These are phyloP conservation scores for Colletotrichum gloeosporioides DNA, from an alignment of 2,329 filamentous ascomycete species.

Conservation along the genomic window DNA sequence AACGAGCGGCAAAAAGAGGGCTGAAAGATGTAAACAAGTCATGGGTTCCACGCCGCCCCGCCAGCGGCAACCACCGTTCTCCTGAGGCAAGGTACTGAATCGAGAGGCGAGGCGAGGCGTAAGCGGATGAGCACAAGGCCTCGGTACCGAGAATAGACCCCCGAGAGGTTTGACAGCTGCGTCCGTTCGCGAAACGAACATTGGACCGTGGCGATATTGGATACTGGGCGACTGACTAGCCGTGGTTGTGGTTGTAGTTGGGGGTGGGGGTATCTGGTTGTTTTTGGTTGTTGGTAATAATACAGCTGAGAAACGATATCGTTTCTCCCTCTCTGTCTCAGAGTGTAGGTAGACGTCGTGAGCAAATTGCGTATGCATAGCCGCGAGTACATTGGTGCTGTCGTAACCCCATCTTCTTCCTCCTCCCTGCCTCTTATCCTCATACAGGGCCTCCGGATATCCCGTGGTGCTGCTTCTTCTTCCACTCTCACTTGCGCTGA, in stretches of 20 bases:
- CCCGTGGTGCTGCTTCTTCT: not conserved
- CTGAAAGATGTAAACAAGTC: not conserved
- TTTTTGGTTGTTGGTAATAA: not conserved
- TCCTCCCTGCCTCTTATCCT: not conserved
- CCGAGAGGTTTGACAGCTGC: not conserved
- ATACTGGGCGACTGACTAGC: not conserved
- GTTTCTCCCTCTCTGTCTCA: not conserved
- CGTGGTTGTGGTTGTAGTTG: not conserved
- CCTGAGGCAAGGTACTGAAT: not conserved
- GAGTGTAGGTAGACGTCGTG: not conserved
- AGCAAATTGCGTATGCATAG: not conserved
- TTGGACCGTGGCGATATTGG: not conserved
- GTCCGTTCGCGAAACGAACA: not conserved
- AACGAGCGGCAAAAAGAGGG: not conserved
- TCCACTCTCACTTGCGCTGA: constrained; percentile 4
- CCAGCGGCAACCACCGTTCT: not conserved
- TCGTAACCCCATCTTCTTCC: not conserved
- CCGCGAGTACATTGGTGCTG: not conserved
- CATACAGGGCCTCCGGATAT: not conserved
- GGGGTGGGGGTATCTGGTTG: not conserved
- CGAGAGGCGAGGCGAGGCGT: not conserved
- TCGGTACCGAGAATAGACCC: not conserved
- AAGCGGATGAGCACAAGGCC: not conserved
- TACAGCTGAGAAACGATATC: not conserved
- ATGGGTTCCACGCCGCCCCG: not conserved